Base-by-base conservation (phyloP, 1,139 yeast species). In the Zygoascus meyerae region DNA sequence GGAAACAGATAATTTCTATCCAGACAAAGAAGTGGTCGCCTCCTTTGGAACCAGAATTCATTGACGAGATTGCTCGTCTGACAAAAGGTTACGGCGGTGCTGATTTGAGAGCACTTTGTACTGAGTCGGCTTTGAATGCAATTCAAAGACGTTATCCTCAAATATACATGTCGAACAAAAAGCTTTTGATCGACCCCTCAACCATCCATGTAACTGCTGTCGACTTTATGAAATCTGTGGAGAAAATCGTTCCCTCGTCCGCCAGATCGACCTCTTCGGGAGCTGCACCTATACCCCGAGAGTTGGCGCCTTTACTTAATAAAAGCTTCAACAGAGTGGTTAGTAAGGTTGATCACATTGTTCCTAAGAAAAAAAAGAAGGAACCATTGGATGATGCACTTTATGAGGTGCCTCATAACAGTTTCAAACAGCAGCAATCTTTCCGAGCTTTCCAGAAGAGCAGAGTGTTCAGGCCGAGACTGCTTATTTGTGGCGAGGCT, bases 41-140 rank as follows among this genome's bases (percentile, higher is more conserved):
- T 2, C 83, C 84, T 0, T 66, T 85, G 45, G 65, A 77, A 1
- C 72, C 72, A 0, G 69, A 65, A 7, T 85, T 92, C 55, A 61
- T 86, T 7, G 74, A 74, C 2, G 80, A 81, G 48, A 74, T 92
- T 41, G 94, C 97, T 0, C 73, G 74, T 11, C 69, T 87, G 49
- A 90, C 99, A 0, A 92, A 90, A 62, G 98, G 98, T 0, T 94
- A 87, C 60, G 98, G 98, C 34, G 99, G 99, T 69, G 97, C 99
- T 2, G 99, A 92, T 66, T 71, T 94, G 53, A 73, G 97, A 48
- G 96, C 97, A 0, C 71, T 92, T 32, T 90, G 97, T 62, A 90
- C 97, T 0, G 99, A 92, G 63, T 94, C 97, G 11, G 97, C 98
- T 0, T 72, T 94, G 52, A 83, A 82, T 60, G 84, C 95, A 58